A percentile compares a stretch with the other conserved stretches of the same genome.
These are phyloP conservation scores for Bertia moriformis DNA, from an alignment of 2,329 filamentous ascomycete species.

Conservation along the genomic window DNA sequence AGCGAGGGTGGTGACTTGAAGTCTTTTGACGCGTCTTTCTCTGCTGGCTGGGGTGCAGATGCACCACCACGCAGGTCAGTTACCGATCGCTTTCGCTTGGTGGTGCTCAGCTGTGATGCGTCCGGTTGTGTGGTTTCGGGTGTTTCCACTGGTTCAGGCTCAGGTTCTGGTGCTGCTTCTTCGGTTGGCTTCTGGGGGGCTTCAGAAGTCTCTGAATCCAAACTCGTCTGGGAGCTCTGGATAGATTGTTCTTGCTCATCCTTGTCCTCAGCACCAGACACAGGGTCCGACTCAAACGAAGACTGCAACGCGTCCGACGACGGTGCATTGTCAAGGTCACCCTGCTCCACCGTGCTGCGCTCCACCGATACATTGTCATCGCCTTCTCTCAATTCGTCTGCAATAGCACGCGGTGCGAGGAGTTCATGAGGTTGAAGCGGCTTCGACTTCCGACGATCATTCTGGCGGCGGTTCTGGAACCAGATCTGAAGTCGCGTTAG, in stretches of 20 bases:
- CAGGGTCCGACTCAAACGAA: background rate
- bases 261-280: background rate
- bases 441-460: background rate
- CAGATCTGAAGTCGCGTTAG: slow-evolving; percentile 1
- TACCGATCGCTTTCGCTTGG: background rate
- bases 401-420: background rate
- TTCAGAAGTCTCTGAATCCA: background rate
- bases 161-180: background rate
- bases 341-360: background rate
- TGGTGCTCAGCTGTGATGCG: background rate
- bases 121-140: background rate
- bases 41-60: background rate
- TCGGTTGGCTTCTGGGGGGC: background rate
- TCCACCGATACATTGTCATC: background rate
- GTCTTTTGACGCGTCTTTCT: background rate
- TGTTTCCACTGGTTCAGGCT: background rate
- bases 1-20: background rate
- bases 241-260: background rate
- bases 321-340: background rate
- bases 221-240: background rate
- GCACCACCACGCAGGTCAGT: background rate
- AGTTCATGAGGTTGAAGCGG: slow-evolving; percentile 1
- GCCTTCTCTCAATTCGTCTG: background rate
- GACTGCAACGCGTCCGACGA: background rate
- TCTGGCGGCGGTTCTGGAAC: slow-evolving; percentile 1